Base-by-base conservation (phyloP, 441 rosid genomes). In the Jatropha multifida region DNA sequence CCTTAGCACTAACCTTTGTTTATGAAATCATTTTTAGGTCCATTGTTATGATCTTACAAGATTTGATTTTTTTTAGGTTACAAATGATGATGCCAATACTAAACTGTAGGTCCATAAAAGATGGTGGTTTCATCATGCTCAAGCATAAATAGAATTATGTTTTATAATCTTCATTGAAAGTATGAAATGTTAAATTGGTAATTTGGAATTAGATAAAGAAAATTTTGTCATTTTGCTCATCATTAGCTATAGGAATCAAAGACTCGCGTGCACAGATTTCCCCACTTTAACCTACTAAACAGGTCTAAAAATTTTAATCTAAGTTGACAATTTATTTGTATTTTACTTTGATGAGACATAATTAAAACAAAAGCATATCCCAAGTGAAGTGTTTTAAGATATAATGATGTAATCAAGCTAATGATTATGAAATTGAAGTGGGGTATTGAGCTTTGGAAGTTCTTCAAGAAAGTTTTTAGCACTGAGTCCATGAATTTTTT, bases 391-490 rank as follows among this genome's bases (percentile, higher is more conserved):
- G 42, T 48, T 46, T 66, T 63, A 40, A 9, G 60, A 79, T 73
- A 60, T 69, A 76, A 78, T 69, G 14, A 68, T 71, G 37, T 64
- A 81, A 76, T 68, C 65, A 38, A 20, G 59, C 68, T 74, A 66
- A 85, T 83, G 75, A 85, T 75, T 58, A 73, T 55, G 27, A 68
- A 44, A 69, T 73, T 51, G 49, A 77, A 75, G 80, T 85, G 86
- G 86, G 78, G 76, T 67, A 65, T 44, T 44, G 58, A 63, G 65
- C 74, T 77, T 68, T 75, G 75, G 75, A 75, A 79, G 27, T 66
- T 70, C 48, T 80, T 62, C 74, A 75, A 67, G 20, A 78, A 66
- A 74, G 23, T 23, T 23, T 23, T 23, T 23, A 23, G 23, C 23
- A 23, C 23, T 23, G 23, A 23, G 23, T 23, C 23, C 23, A 23